Evolutionary conservation across 331 rosid genomes (phyloP).

Genomic region (Quercus tomentella): DNA sequence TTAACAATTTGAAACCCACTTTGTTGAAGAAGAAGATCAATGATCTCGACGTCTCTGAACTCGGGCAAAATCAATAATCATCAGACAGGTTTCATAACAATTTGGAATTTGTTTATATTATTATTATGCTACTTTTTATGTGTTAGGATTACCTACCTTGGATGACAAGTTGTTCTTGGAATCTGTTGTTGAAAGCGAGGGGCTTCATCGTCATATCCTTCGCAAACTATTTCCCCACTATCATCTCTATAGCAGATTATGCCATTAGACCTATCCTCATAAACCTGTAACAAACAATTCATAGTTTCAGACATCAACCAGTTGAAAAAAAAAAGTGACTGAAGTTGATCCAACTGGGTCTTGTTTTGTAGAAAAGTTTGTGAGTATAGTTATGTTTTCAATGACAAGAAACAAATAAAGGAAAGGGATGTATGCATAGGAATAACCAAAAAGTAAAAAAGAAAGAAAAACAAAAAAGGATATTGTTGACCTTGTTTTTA

Average conservation of each 20-base stretch:
- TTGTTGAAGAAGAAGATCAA: constrained; percentile 55
- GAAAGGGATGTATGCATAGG: not conserved
- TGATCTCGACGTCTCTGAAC: constrained; percentile 62
- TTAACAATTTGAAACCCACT: constrained; percentile 55
- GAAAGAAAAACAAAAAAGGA: not conserved
- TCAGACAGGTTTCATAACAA: constrained; percentile 8
- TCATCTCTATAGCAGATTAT: constrained; percentile 78
- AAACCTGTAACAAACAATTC: constrained; percentile 45
- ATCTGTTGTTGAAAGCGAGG: constrained; percentile 60
- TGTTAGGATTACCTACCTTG: constrained; percentile 43
- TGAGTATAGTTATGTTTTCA: not conserved
- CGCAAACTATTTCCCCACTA: constrained; percentile 77
- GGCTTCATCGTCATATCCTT: constrained; percentile 94
- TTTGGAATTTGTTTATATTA: not conserved
- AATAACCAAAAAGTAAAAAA: not conserved
- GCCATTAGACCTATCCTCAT: constrained; percentile 73
- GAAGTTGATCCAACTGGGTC: not conserved
- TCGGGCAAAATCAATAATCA: constrained; percentile 2
- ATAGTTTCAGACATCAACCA: constrained; percentile 1
- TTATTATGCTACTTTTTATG: not conserved
- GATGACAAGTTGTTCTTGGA: constrained; percentile 35
- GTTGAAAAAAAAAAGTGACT: not conserved
- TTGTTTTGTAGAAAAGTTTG: not conserved
- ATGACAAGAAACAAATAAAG: not conserved
- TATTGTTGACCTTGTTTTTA: constrained; percentile 60